Percentiles rank a stretch among this genome's conserved stretches.
Conservation (phyloP, 208 protist species). For the Acanthamoeba royreba region DNA sequence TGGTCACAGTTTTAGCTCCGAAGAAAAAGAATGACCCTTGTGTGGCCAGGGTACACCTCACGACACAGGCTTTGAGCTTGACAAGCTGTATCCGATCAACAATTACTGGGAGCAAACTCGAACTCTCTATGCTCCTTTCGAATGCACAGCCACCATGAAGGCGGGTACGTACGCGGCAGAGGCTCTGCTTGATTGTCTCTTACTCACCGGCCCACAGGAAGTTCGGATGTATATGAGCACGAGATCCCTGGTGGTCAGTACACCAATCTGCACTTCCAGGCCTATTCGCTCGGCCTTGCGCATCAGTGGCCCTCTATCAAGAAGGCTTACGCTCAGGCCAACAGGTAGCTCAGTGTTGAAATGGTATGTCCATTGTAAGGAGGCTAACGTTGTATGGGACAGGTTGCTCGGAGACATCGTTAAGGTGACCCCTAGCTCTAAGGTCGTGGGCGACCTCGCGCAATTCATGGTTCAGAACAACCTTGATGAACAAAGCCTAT, state of each 20-base stretch:
- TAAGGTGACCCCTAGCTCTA: slow-evolving; percentile 82
- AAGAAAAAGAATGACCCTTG: neutral
- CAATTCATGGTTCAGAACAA: slow-evolving; percentile 86
- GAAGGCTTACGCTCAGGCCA: slow-evolving; percentile 66
- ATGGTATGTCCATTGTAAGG: neutral
- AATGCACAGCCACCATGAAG: slow-evolving; percentile 70
- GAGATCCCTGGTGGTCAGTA: slow-evolving; percentile 83
- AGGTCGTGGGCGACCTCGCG: slow-evolving; percentile 86
- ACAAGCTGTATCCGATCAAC: slow-evolving; percentile 46
- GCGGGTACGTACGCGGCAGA: neutral
- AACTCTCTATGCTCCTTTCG: slow-evolving; percentile 76
- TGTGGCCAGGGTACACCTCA: neutral
- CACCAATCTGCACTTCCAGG: slow-evolving; percentile 87
- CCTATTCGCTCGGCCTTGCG: slow-evolving; percentile 53
- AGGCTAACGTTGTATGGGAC: neutral
- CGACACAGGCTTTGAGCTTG: slow-evolving; percentile 64
- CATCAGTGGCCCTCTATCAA: slow-evolving; percentile 70
- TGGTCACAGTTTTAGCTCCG: neutral
- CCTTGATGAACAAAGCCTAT: slow-evolving; percentile 53
- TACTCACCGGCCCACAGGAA: slow-evolving; percentile 41
- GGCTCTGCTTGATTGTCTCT: neutral
- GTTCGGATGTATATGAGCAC: slow-evolving; percentile 76
- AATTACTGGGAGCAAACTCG: slow-evolving; percentile 69
- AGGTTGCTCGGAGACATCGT: slow-evolving; percentile 75
- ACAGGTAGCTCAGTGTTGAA: neutral